These are phyloP conservation scores for Trichoderma arundinaceum DNA, from an alignment of 2,329 filamentous ascomycete genomes.

Conservation along the genomic window DNA sequence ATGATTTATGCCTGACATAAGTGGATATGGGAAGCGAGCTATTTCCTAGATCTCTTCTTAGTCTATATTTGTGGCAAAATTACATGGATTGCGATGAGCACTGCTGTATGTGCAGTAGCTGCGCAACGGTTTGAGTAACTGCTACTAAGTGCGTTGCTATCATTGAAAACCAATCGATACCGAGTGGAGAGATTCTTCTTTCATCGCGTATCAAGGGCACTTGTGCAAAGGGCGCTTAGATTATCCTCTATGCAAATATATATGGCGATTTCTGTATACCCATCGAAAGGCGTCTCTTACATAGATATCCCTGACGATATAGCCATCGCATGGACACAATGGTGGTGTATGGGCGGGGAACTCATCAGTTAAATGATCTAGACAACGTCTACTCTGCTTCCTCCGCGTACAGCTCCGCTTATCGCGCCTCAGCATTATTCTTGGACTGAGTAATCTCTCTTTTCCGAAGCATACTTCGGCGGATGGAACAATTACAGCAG, in stretches of 20 bases:
- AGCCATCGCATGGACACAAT: slow-evolving; percentile 45
- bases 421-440: slow-evolving; percentile 50
- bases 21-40: slow-evolving; percentile 40
- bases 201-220: background rate
- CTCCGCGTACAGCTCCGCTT: slow-evolving; percentile 51
- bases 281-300: slow-evolving; percentile 42
- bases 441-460: slow-evolving; percentile 39
- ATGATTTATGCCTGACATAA: slow-evolving; percentile 44
- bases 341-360: slow-evolving; percentile 41
- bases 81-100: background rate
- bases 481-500: slow-evolving; percentile 44
- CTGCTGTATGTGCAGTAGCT: background rate
- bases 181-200: background rate
- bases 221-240: slow-evolving; percentile 16
- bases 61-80: slow-evolving; percentile 32
- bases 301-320: slow-evolving; percentile 32
- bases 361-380: slow-evolving; percentile 42
- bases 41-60: slow-evolving; percentile 45
- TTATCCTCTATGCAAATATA: slow-evolving; percentile 35
- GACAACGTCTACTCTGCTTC: slow-evolving; percentile 46
- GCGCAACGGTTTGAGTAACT: background rate
- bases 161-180: background rate
- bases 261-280: slow-evolving; percentile 48
- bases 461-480: slow-evolving; percentile 37
- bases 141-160: background rate